phyloP scores from a whole-genome alignment of 352 stramenopile species.

The Globisporangium alternatum region DNA sequence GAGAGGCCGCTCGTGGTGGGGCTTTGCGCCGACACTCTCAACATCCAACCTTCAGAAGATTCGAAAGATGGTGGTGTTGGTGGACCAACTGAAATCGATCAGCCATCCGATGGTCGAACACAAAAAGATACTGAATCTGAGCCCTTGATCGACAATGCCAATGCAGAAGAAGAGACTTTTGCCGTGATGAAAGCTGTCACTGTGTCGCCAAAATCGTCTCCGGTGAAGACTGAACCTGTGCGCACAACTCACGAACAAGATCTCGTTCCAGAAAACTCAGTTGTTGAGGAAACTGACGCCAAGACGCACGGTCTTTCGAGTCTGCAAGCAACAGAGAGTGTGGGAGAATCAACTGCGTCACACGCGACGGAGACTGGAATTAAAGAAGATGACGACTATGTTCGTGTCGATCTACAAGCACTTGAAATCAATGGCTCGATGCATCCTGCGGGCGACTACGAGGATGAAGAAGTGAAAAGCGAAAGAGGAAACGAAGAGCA shows the following conservation, averaged over 20 bases:
- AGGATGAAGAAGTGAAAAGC: not conserved
- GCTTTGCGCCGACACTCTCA: not conserved
- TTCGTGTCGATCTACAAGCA: not conserved
- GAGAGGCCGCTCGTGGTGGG: constrained; percentile 3
- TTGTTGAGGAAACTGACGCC: not conserved
- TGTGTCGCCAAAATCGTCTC: constrained; percentile 12
- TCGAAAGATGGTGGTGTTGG: not conserved
- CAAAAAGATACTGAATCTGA: not conserved
- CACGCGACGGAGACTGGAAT: not conserved
- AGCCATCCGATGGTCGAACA: not conserved
- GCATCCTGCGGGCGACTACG: not conserved
- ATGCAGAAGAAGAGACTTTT: not conserved
- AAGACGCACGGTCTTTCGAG: not conserved
- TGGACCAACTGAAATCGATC: constrained; percentile 10
- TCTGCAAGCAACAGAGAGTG: not conserved
- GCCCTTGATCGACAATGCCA: not conserved
- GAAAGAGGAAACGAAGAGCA: not conserved
- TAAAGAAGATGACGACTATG: not conserved
- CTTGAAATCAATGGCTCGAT: not conserved
- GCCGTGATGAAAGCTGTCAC: constrained; percentile 6
- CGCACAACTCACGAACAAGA: not conserved
- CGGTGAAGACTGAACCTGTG: not conserved
- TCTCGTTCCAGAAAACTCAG: not conserved
- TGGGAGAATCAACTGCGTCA: not conserved
- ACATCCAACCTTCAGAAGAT: constrained; percentile 3